phyloP scores from a whole-genome alignment of 2,329 filamentous ascomycete species.

The Diaporthe vexans region DNA sequence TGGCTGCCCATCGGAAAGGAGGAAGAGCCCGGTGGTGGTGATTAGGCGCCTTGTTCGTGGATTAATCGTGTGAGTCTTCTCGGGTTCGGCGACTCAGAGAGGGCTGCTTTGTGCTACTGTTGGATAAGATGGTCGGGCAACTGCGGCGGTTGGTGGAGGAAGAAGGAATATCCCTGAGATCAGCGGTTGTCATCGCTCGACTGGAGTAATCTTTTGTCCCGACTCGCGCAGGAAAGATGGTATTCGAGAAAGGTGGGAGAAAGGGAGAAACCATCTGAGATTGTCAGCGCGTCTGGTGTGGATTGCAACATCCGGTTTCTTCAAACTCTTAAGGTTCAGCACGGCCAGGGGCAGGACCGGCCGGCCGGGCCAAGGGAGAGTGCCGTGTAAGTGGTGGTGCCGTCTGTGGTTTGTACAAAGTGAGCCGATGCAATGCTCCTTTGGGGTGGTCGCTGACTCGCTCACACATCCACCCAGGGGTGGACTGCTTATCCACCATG shows the following conservation, averaged over 20 bases:
- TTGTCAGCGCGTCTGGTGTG: neutral
- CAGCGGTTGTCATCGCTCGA: slow-evolving; percentile 3
- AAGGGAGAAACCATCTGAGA: neutral
- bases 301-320: slow-evolving; percentile 8
- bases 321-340: slow-evolving; percentile 15
- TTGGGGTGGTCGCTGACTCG: slow-evolving; percentile 9
- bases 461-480: slow-evolving; percentile 6
- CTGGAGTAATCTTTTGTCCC: neutral
- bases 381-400: slow-evolving; percentile 25
- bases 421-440: neutral
- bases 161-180: slow-evolving; percentile 15
- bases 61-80: neutral
- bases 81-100: neutral
- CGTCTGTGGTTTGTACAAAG: neutral
- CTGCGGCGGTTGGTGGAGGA: neutral
- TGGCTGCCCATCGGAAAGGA: slow-evolving; percentile 14
- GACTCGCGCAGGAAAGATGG: neutral
- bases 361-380: slow-evolving; percentile 16
- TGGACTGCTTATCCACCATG: slow-evolving; percentile 1
- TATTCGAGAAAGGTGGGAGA: neutral
- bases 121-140: neutral
- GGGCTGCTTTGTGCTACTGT: neutral
- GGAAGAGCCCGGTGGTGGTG: neutral
- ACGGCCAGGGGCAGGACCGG: neutral
- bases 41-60: neutral